Base-by-base conservation (phyloP, 306 rosid genomes). In the Medicago ruthenica region DNA sequence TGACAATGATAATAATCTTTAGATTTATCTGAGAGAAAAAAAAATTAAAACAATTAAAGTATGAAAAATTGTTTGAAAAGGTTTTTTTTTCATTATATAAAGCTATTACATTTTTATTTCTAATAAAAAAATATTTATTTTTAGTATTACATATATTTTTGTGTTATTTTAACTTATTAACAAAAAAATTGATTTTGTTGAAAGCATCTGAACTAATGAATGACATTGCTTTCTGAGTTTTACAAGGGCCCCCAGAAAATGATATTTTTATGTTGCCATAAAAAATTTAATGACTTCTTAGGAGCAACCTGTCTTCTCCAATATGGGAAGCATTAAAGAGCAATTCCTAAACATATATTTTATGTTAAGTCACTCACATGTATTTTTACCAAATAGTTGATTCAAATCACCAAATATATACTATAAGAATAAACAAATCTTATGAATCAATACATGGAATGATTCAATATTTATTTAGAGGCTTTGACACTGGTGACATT, bases 1-100 rank as follows among this genome's bases (percentile, higher is more conserved):
- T 34, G 79, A 73, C 76, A 37, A 77, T 34, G 79, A 73, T 73
- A 37, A 77, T 16, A 77, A 66, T 12, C n/a, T 71, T 27, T 13
- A 5, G 45, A 39, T 8, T 71, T 37, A 74, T 17, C 10, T 14
- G 5, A 13, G 7, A 24, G 24, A 13, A 9, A 67, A 77, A 77
- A 61, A 44, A 42, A 24, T 3, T 27, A 27, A 27, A 27, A 27
- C 31, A 27, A 27, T 27, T 27, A 27, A 27, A 27, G 31, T 27
- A 27, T 27, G 31, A 27, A 24, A 24, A 24, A 1, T 24, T 24
- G 27, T 24, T 24, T 24, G 27, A 24, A 27, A 27, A n/a, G n/a
- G n/a, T n/a, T n/a, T n/a, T n/a, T n/a, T n/a, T n/a, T n/a, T n/a
- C n/a, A n/a, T n/a, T n/a, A n/a, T n/a, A n/a, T n/a, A n/a, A 27